Evolutionary conservation across 225 moss, liverwort and hornwort genomes (phyloP), one percentile per base, ranked within the genome.

Genomic region (Pseudisothecium myosuroides): DNA sequence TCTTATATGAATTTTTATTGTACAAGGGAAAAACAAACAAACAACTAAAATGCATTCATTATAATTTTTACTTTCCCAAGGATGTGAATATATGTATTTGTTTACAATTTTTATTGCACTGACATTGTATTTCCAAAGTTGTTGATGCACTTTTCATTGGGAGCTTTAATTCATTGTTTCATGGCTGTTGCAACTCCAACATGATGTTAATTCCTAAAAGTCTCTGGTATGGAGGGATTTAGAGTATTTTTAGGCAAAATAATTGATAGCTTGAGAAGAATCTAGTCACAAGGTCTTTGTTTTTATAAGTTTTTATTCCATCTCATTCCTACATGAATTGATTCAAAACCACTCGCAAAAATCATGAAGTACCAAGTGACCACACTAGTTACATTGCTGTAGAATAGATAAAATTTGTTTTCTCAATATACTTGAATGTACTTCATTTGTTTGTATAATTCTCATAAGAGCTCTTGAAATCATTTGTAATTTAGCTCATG

Each of bases 361-460:
- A 32, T 32, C 7, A 32, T 20, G 3, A 18, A 47, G 32, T 7
- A 31, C 7, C 0, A 2, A 74, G 18, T 74, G 12, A 31, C 1
- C 1, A 0, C 1, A 1, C 0, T 75, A 32, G 32, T 5, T 1
- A 32, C 19, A 32, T 75, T 75, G 7, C 12, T 31, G 4, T 31
- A 31, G 7, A 47, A 2, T 32, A 75, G 7, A 32, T 7, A 4
- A 75, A 75, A 11, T 32, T 49, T 32, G 4, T 1, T 50, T 43
- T 75, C 2, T 20, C 7, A 75, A 12, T 2, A 50, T 45, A 50
- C 16, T 72, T 73, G 17, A 75, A 47, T 49, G 7, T 49, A 19
- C 31, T 18, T 29, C 29, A 47, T 29, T 6, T 68, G 1, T 67
- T 68, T 52, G 52, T 52, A 15, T 52, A 52, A 4, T 4, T 52